These are phyloP conservation scores for Trichophyton mentagrophytes DNA, from an alignment of 2,329 filamentous ascomycete species.

Conservation along the genomic window DNA sequence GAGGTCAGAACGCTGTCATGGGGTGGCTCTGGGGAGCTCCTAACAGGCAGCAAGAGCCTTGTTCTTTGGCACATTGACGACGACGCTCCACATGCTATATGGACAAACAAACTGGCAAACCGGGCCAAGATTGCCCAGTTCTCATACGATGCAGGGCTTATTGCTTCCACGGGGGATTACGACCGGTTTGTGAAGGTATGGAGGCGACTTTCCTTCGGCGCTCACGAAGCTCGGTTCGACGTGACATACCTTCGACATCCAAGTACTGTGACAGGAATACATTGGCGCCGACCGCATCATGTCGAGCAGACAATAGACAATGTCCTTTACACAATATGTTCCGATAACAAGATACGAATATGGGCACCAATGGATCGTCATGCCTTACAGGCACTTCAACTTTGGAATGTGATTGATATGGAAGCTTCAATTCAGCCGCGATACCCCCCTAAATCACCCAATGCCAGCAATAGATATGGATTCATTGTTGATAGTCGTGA, in stretches of 20 bases:
- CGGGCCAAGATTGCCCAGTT: slow-evolving; percentile 61
- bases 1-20: slow-evolving; percentile 59
- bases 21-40: slow-evolving; percentile 73
- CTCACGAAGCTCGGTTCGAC: slow-evolving; percentile 75
- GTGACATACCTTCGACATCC: slow-evolving; percentile 84
- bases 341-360: slow-evolving; percentile 65
- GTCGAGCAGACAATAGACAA: slow-evolving; percentile 69
- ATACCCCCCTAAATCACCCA: slow-evolving; percentile 27
- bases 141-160: slow-evolving; percentile 75
- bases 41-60: slow-evolving; percentile 59
- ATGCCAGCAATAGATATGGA: slow-evolving; percentile 47
- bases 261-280: slow-evolving; percentile 61
- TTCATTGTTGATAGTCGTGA: slow-evolving; percentile 76
- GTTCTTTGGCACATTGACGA: slow-evolving; percentile 52
- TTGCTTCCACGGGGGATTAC: slow-evolving; percentile 65
- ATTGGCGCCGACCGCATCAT: slow-evolving; percentile 73
- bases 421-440: slow-evolving; percentile 53
- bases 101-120: slow-evolving; percentile 63
- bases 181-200: slow-evolving; percentile 87
- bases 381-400: slow-evolving; percentile 53
- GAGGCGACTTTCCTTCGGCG: slow-evolving; percentile 73
- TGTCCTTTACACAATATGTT: slow-evolving; percentile 77
- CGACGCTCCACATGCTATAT: slow-evolving; percentile 41
- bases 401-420: slow-evolving; percentile 74
- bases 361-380: slow-evolving; percentile 70